Evolutionary conservation across 176 grass and related monocot genomes (phyloP).

Genomic region (Oryza meridionalis): DNA sequence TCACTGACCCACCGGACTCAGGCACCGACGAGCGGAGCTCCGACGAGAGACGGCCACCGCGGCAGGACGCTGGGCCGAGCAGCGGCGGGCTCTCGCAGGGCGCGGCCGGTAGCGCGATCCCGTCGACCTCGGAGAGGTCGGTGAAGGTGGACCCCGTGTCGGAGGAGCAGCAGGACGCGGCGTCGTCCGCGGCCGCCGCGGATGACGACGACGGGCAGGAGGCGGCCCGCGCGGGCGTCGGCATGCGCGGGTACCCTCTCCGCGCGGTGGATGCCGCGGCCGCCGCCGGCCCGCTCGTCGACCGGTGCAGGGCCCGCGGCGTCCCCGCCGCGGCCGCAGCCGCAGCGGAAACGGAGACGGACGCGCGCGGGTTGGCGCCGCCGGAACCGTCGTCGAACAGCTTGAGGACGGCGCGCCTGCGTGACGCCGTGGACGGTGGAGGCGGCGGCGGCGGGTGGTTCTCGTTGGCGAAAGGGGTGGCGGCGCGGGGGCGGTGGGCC

Average conservation of each 20-base stretch:
- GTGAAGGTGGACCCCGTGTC: constrained; percentile 51
- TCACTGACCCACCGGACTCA: constrained; percentile 42
- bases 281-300: constrained; percentile 27
- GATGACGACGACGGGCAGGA: constrained; percentile 27
- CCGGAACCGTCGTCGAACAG: constrained; percentile 64
- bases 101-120: not conserved
- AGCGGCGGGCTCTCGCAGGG: constrained; percentile 82
- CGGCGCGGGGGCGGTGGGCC: constrained; percentile 30
- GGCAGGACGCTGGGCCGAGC: constrained; percentile 45
- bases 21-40: constrained; percentile 86
- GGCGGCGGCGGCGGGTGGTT: constrained; percentile 48
- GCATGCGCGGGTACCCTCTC: constrained; percentile 44
- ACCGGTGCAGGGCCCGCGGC: constrained; percentile 23
- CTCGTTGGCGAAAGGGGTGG: constrained; percentile 67
- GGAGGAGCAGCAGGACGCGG: constrained; percentile 42
- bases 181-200: constrained; percentile 10
- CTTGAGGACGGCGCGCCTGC: constrained; percentile 61
- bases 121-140: constrained; percentile 61
- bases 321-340: constrained; percentile 25
- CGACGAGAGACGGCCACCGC: constrained; percentile 36
- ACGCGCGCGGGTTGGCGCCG: constrained; percentile 19
- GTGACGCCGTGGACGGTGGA: constrained; percentile 34
- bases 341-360: constrained; percentile 8
- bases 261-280: not conserved
- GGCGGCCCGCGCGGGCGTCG: constrained; percentile 52